Conservation (phyloP, 352 stramenopile genomes). For the Pilasporangium apinafurcum region DNA sequence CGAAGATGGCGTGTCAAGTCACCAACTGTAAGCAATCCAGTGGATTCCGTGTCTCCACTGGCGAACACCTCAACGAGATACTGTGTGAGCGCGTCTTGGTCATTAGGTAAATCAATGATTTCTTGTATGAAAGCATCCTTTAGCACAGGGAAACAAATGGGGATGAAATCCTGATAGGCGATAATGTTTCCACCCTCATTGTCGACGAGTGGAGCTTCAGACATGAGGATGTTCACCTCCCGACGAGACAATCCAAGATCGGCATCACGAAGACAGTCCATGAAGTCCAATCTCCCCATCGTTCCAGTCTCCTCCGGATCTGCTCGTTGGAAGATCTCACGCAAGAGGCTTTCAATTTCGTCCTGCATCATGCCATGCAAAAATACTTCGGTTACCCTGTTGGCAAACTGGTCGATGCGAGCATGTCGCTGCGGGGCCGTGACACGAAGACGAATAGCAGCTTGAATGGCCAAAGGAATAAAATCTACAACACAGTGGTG, state of each 20-base stretch:
- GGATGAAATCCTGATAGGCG: conserved; percentile 49
- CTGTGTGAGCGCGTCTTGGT: conserved; percentile 60
- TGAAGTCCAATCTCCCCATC: conserved; percentile 47
- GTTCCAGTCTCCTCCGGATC: conserved; percentile 48
- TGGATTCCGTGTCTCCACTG: conserved; percentile 55
- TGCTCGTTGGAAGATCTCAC: conserved; percentile 67
- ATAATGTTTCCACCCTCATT: conserved; percentile 18
- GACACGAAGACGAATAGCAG: conserved; percentile 29
- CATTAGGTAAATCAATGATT: conserved; percentile 53
- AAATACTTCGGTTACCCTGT: conserved; percentile 40
- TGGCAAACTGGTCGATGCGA: conserved; percentile 31
- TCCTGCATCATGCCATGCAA: conserved; percentile 80
- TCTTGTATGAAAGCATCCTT: conserved; percentile 43
- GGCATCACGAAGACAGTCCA: conserved; percentile 56
- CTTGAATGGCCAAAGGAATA: conserved; percentile 39
- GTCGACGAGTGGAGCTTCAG: conserved; percentile 28
- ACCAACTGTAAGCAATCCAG: conserved; percentile 48
- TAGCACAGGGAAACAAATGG: conserved; percentile 53
- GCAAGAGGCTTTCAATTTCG: conserved; percentile 71
- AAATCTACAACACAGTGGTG: too few species aligned
- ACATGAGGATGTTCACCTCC: conserved; percentile 78
- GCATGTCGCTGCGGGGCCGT: conserved; percentile 37
- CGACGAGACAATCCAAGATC: conserved; percentile 60
- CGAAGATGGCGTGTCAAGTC: conserved; percentile 57
- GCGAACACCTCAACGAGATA: conserved; percentile 73